Evolutionary conservation across 73 alveolate species (phyloP), one percentile per base, ranked within the genome.

Genomic region (Blepharisma japonicum): DNA sequence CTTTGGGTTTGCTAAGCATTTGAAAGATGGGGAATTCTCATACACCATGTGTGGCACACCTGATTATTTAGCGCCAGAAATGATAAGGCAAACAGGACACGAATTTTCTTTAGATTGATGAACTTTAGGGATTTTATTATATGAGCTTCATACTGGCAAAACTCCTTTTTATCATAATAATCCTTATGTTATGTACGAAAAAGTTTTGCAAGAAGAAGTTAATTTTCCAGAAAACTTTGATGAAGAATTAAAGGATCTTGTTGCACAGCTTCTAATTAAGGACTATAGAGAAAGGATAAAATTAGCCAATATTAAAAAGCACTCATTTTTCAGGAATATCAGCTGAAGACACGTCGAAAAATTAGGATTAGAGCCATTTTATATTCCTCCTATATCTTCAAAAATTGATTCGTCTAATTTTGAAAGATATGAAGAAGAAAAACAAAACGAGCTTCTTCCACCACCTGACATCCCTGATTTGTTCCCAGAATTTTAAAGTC

Each of bases 11-110:
- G 80, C 94, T 20, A 90, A 32, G 42, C 42, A 32, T 32, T 32
- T 32, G 42, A 32, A 32, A 32, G 42, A 32, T 32, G 42, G 42
- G 3, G 42, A 32, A 32, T 32, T 32, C 3, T 32, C 42, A 39
- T 45, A 48, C 27, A 87, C 94, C 42, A 77, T 83, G 67, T 87
- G 94, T 76, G 94, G 94, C 9, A 87, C 94, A 6, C 68, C 67
- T 20, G 94, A 87, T 70, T 87, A 87, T 87, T 53, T 87, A 68
- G 83, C 90, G 6, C 94, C 94, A 46, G 94, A 87, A 84, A 87
- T 87, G 55, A 14, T 87, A 6, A 56, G 68, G 25, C 55, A 68
- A 20, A 74, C 79, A 56, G 84, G 84, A 0, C 94, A 87, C 77
- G 70, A 76, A 42, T 80, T 83, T 7, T 53, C 83, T 7, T 78